Evolutionary conservation across 352 stramenopile genomes (phyloP).

Genomic region (Globisporangium irregulare): DNA sequence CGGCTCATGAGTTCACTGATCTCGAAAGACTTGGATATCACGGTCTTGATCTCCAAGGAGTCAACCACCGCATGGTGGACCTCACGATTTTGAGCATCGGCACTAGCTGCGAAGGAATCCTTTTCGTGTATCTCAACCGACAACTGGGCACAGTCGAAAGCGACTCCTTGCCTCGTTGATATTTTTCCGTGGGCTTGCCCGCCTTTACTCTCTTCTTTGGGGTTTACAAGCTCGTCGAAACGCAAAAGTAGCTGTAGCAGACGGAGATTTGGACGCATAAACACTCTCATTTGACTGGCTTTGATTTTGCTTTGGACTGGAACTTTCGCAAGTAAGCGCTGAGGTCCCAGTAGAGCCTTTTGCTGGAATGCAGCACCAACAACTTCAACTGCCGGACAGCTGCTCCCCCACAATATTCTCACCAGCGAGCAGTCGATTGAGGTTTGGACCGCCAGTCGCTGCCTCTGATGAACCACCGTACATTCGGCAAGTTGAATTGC

Average conservation of each 20-base stretch:
- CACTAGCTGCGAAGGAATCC: not conserved
- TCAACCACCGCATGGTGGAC: conserved; percentile 12
- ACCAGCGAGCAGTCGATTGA: conserved; percentile 29
- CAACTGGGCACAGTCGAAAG: conserved; percentile 16
- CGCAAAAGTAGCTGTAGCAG: conserved; percentile 46
- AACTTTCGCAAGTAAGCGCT: conserved; percentile 18
- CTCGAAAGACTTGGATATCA: conserved; percentile 33
- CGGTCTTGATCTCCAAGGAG: conserved; percentile 40
- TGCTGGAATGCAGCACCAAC: conserved; percentile 23
- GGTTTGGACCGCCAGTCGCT: conserved; percentile 22
- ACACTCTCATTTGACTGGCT: conserved; percentile 22
- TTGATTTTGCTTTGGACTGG: conserved; percentile 16
- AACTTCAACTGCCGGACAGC: conserved; percentile 24
- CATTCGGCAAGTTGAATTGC: conserved; percentile 23
- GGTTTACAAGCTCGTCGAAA: conserved; percentile 44
- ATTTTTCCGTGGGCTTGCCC: not conserved
- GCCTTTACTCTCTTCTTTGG: not conserved
- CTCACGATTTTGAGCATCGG: not conserved
- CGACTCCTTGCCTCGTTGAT: conserved; percentile 9
- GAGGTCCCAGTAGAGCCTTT: conserved; percentile 16
- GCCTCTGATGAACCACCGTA: conserved; percentile 26
- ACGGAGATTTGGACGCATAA: conserved; percentile 28
- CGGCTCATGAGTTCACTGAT: conserved; percentile 33
- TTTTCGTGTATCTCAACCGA: conserved; percentile 13
- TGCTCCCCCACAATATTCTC: conserved; percentile 20